phyloP scores from a whole-genome alignment of 176 grass and related monocot genomes.

The Raddia guianensis region DNA sequence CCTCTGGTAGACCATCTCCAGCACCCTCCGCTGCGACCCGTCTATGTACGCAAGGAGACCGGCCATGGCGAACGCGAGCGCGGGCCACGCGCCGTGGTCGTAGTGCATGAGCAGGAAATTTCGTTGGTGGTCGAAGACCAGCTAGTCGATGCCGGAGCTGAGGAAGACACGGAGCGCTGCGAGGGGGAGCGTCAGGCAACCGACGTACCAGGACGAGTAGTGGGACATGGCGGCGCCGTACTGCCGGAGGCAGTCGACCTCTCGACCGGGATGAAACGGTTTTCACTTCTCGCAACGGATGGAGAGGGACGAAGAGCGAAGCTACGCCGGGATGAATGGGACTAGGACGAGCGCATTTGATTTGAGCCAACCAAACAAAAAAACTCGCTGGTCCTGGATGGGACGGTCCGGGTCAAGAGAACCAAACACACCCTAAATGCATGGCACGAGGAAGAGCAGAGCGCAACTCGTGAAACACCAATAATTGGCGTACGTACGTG shows the following conservation, averaged over 20 bases:
- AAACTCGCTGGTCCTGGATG: too few species aligned
- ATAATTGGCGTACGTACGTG: too few species aligned
- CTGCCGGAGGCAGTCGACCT: slow-evolving; percentile 33
- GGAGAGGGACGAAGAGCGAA: too few species aligned
- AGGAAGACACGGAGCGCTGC: slow-evolving; percentile 39
- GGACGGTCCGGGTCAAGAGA: too few species aligned
- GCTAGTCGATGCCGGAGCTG: slow-evolving; percentile 47
- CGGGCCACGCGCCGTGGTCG: slow-evolving; percentile 41
- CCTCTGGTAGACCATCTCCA: slow-evolving; percentile 51
- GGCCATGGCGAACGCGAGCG: slow-evolving; percentile 58
- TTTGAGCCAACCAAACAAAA: too few species aligned
- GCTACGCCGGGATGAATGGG: too few species aligned
- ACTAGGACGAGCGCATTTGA: too few species aligned
- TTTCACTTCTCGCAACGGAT: too few species aligned
- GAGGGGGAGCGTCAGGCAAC: slow-evolving; percentile 48
- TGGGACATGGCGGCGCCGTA: slow-evolving; percentile 38
- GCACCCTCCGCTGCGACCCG: slow-evolving; percentile 39
- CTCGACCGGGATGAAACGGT: too few species aligned
- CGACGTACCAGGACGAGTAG: slow-evolving; percentile 41
- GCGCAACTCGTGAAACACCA: too few species aligned
- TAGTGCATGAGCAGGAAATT: slow-evolving; percentile 63
- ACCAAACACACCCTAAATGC: too few species aligned
- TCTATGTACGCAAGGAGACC: slow-evolving; percentile 49
- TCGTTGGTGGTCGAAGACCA: slow-evolving; percentile 38
- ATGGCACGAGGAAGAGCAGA: too few species aligned